phyloP scores from a whole-genome alignment of 2,329 filamentous ascomycete species.

The Fusarium annulatum region DNA sequence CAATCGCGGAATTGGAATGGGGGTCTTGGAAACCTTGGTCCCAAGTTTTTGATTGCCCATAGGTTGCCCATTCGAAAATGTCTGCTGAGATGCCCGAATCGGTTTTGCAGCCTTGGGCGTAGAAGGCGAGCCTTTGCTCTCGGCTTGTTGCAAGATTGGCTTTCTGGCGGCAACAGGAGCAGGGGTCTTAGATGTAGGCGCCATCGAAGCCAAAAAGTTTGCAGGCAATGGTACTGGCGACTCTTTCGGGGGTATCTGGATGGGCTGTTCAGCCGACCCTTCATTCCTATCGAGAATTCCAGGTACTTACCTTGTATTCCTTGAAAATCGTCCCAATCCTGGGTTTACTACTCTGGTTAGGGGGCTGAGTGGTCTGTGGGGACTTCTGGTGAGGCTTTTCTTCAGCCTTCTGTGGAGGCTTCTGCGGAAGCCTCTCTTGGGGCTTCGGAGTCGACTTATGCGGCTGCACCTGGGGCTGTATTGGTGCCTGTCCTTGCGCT shows the following conservation, averaged over 20 bases:
- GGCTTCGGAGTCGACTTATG: not conserved
- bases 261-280: constrained; percentile 46
- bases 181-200: constrained; percentile 42
- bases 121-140: not conserved
- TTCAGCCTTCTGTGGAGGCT: not conserved
- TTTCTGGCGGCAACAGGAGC: constrained; percentile 29
- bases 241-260: constrained; percentile 53
- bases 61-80: constrained; percentile 18
- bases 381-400: not conserved
- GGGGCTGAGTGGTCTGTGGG: constrained; percentile 13
- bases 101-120: constrained; percentile 4
- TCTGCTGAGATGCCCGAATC: constrained; percentile 9
- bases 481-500: not conserved
- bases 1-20: constrained; percentile 48
- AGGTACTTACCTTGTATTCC: constrained; percentile 49
- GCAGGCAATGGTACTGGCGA: constrained; percentile 59
- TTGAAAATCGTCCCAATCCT: constrained; percentile 44
- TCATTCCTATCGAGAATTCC: constrained; percentile 38
- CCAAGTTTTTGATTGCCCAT: constrained; percentile 2
- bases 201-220: constrained; percentile 57
- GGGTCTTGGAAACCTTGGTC: constrained; percentile 42
- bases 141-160: constrained; percentile 18
- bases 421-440: not conserved
- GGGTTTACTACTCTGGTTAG: constrained; percentile 34
- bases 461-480: not conserved